Conservation (phyloP, 78 protist genomes). For the Blattamonas nauphoetae region DNA sequence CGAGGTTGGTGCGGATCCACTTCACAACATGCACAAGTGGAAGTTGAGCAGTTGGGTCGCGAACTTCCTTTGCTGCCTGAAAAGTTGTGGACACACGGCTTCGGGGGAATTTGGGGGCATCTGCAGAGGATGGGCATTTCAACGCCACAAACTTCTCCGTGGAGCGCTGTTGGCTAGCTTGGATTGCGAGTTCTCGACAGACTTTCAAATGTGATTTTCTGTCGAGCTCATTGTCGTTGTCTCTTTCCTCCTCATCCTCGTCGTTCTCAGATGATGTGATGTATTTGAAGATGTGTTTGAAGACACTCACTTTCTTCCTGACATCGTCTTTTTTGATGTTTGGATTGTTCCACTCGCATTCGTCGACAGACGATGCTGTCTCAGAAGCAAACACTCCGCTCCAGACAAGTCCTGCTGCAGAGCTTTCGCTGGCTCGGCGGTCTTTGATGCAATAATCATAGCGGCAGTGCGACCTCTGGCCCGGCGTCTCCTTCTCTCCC, state of each 20-base stretch:
- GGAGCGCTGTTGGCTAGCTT: background rate
- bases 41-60: background rate
- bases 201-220: too few species aligned
- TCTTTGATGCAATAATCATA: background rate
- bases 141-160: background rate
- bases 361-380: background rate
- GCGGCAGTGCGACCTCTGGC: background rate
- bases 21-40: slow-evolving; percentile 59
- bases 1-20: slow-evolving; percentile 61
- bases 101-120: background rate
- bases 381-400: background rate
- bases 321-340: too few species aligned
- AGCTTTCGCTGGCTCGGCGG: background rate
- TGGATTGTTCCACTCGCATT: background rate
- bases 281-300: background rate
- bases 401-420: background rate
- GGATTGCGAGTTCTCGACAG: slow-evolving; percentile 19
- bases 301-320: background rate
- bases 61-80: background rate
- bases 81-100: background rate
- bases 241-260: background rate
- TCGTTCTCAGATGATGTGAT: background rate
- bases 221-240: background rate
- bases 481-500: slow-evolving; percentile 3
- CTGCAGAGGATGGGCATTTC: background rate